Evolutionary conservation across 192 early-diverging fungal genomes (phyloP), one percentile per base, ranked within the genome.

Genomic region (Backusella westeae): DNA sequence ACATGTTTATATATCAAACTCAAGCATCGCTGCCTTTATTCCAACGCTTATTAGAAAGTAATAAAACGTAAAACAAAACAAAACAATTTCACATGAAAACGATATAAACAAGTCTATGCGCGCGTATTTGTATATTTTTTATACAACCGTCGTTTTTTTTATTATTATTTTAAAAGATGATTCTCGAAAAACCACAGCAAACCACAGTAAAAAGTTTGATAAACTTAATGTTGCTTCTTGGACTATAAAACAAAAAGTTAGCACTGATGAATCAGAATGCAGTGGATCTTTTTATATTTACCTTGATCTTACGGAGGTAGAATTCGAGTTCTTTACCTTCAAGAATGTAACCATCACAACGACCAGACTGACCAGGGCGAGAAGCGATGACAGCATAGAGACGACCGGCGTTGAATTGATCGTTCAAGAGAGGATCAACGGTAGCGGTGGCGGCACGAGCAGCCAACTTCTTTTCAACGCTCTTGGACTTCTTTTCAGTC

Each of bases 291-390:
- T 90, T 29, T 34, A 89, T 87, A 81, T 88, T 91, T 83, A 85
- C 88, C 86, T 89, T 91, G 85, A 97, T 86, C 89, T 94, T 94
- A 78, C 89, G 87, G 82, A 91, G 81, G 92, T 99, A 99, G 93
- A 99, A 99, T 76, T 98, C 98, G 81, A 99, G 94, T 90, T 99
- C 98, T 91, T 98, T 96, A 81, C 98, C 98, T 86, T 99, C 98
- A 71, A 99, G 90, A 84, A 99, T 94, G 91, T 98, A 98, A 73
- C 98, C 98, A 85, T 99, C 98, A 81, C 90, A 89, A 83, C 98
- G 94, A 77, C 98, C 98, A 80, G 94, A 94, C 90, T 99, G 98
- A 82, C 98, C 98, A 46, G 97, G 98, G 82, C 97, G 94, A 77
- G 97, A 99, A 53, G 96, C 84, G 82, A 99, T 87, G 82, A 92